Evolutionary conservation across 192 early-diverging fungal genomes (phyloP).

Genomic region (Cladochytrium replicatum): DNA sequence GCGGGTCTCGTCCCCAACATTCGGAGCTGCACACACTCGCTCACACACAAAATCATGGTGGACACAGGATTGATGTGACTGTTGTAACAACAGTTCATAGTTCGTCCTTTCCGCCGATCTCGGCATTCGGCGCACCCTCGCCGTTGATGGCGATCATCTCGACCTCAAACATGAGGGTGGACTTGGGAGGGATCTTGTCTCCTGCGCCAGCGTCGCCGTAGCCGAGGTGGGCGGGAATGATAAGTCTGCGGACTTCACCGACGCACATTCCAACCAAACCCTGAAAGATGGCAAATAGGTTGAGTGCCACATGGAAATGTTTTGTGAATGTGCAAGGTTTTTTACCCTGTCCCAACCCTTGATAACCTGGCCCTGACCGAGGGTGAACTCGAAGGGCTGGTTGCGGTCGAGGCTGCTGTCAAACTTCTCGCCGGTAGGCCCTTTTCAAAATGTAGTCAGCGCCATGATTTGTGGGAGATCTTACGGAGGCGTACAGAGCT

Average conservation of each 20-base stretch:
- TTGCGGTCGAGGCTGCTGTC: slow-evolving; percentile 59
- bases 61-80: too few relatives aligned
- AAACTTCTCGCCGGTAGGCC: slow-evolving; percentile 55
- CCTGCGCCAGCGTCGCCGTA: slow-evolving; percentile 48
- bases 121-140: too few relatives aligned
- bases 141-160: slow-evolving; percentile 54
- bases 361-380: slow-evolving; percentile 59
- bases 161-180: slow-evolving; percentile 72
- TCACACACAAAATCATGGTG: too few relatives aligned
- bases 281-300: slow-evolving; percentile 26
- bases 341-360: slow-evolving; percentile 80
- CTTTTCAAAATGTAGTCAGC: slow-evolving; percentile 9
- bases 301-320: too few relatives aligned
- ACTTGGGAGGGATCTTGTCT: slow-evolving; percentile 23
- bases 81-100: too few relatives aligned
- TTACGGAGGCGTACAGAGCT: slow-evolving; percentile 19
- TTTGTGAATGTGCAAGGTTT: too few relatives aligned
- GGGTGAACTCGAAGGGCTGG: slow-evolving; percentile 58
- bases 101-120: not conserved
- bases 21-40: too few relatives aligned
- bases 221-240: slow-evolving; percentile 55
- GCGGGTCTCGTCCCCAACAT: too few relatives aligned
- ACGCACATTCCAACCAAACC: slow-evolving; percentile 53
- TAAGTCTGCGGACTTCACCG: slow-evolving; percentile 66
- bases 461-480: not conserved